Percentiles rank a stretch among this genome's conserved stretches.
Conservation (phyloP, 352 stramenopile genomes). For the Globisporangium mamillatum region DNA sequence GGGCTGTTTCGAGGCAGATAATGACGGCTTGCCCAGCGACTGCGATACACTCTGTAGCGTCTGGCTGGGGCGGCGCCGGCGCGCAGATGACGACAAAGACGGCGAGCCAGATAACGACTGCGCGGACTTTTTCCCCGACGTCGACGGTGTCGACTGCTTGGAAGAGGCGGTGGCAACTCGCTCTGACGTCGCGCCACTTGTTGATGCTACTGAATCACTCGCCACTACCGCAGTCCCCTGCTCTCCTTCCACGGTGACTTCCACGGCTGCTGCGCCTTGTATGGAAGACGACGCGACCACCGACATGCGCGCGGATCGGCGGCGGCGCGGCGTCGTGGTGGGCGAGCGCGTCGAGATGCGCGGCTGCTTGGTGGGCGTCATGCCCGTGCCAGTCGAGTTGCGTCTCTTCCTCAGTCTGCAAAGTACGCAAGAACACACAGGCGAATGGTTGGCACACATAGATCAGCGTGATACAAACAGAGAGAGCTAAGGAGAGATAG, state of each 20-base stretch:
- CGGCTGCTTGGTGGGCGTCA: conserved; percentile 4
- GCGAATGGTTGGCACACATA: background rate
- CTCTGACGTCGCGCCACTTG: background rate
- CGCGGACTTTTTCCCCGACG: background rate
- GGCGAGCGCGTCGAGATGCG: background rate
- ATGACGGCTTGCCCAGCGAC: conserved; percentile 21
- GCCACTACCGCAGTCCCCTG: background rate
- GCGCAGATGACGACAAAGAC: conserved; percentile 18
- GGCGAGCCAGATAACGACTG: conserved; percentile 25
- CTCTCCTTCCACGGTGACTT: background rate
- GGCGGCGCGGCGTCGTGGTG: background rate
- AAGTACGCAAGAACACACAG: background rate
- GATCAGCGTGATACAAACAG: background rate
- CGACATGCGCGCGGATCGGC: background rate
- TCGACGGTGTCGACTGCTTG: conserved; percentile 3
- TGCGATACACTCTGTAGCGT: conserved; percentile 18
- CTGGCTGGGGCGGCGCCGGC: conserved; percentile 20
- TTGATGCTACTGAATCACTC: background rate
- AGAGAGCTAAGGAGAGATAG: background rate
- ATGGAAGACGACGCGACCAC: background rate
- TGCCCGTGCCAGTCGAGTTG: conserved; percentile 5
- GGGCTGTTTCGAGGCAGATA: background rate
- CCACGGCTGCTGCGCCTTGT: background rate
- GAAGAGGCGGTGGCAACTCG: background rate
- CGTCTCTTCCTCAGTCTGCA: conserved; percentile 4